These are phyloP conservation scores for Medicago truncatula DNA, from an alignment of 306 rosid genomes.

Conservation along the genomic window DNA sequence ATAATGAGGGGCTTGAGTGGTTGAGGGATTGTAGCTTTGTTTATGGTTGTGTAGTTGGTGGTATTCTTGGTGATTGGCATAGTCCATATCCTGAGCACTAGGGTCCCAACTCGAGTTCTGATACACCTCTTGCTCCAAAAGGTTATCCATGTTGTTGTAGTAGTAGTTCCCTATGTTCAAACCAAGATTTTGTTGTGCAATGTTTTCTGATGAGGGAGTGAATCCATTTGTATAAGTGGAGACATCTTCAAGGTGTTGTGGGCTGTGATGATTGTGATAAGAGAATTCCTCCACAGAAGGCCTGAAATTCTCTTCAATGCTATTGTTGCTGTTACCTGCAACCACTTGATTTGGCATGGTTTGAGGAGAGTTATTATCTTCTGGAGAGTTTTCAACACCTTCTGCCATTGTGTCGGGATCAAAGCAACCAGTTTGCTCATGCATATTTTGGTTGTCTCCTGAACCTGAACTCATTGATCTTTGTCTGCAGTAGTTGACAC, in stretches of 20 bases:
- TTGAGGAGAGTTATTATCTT: neutral
- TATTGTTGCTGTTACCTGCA: conserved; percentile 11
- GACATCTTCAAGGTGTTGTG: conserved; percentile 44
- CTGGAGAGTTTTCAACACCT: conserved; percentile 32
- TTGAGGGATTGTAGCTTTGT: conserved; percentile 47
- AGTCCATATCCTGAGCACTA: conserved; percentile 50
- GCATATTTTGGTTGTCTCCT: conserved; percentile 50
- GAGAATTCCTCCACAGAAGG: conserved; percentile 65
- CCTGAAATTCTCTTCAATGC: conserved; percentile 55
- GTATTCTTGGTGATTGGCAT: conserved; percentile 45
- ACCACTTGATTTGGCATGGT: too few relatives aligned
- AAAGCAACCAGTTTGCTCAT: conserved; percentile 60
- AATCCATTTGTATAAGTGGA: conserved; percentile 41
- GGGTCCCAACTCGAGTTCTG: conserved; percentile 59
- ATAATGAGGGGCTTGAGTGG: conserved; percentile 49
- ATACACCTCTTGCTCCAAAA: conserved; percentile 47
- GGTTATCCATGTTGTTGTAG: conserved; percentile 33
- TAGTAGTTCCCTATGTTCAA: conserved; percentile 51
- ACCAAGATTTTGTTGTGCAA: conserved; percentile 53
- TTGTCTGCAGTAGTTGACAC: conserved; percentile 46
- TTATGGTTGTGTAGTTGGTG: conserved; percentile 43
- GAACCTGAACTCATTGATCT: conserved; percentile 36
- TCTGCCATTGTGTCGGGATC: conserved; percentile 66
- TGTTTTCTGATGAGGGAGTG: conserved; percentile 45
- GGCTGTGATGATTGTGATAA: conserved; percentile 40